These are phyloP conservation scores for Sequoia sempervirens DNA, from an alignment of 75 land plant genomes.

Conservation along the genomic window DNA sequence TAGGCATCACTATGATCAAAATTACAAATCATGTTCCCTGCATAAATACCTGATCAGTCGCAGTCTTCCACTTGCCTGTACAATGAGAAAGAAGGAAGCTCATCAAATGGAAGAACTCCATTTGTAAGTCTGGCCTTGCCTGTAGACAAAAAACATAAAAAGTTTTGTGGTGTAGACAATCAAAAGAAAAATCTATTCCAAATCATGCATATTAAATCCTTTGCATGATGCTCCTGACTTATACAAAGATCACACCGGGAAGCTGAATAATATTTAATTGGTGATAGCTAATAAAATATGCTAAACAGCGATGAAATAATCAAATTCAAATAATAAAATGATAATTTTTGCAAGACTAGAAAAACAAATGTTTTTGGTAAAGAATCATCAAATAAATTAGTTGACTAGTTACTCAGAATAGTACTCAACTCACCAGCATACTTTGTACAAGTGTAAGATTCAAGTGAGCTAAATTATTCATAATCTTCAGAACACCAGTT, in stretches of 20 bases:
- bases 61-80: constrained; percentile 81
- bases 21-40: not conserved
- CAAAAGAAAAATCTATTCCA: not conserved
- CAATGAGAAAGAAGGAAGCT: constrained; percentile 93
- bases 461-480: constrained; percentile 79
- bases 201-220: not conserved
- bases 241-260: not conserved
- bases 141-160: constrained; percentile 18
- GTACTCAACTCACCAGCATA: constrained; percentile 62
- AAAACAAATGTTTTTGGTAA: not conserved
- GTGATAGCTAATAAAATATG: not conserved
- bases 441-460: constrained; percentile 67
- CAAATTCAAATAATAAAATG: not conserved
- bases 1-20: not conserved
- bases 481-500: constrained; percentile 76
- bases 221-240: not conserved
- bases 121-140: constrained; percentile 85
- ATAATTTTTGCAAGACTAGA: not conserved
- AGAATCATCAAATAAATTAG: not conserved
- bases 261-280: constrained; percentile 3
- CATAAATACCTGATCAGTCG: constrained; percentile 71
- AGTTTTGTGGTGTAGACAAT: not conserved
- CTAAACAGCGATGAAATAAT: not conserved
- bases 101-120: constrained; percentile 95
- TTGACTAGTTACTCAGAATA: not conserved